Conservation (phyloP, 768 basidiomycete genomes). For the Gloeophyllum trabeum region DNA sequence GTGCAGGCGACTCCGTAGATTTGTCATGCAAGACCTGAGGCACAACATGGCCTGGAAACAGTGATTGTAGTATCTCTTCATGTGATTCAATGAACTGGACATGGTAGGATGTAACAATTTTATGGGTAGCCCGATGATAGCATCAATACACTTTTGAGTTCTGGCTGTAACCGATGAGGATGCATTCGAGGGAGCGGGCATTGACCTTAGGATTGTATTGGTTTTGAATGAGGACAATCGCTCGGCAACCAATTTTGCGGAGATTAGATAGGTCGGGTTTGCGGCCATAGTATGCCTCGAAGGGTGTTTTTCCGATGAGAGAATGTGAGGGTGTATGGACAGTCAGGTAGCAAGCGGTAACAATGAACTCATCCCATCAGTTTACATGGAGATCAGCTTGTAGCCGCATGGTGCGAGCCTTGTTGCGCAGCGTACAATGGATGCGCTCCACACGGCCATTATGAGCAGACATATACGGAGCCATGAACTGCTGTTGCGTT, state of each 20-base stretch:
- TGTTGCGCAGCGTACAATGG: conserved; percentile 15
- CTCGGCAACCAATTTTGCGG: conserved; percentile 4
- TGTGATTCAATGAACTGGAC: no score
- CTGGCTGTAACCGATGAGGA: neutral
- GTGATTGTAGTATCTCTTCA: no score
- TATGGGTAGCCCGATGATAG: neutral
- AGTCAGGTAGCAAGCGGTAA: conserved; percentile 12
- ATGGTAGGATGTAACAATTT: neutral
- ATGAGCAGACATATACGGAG: conserved; percentile 13
- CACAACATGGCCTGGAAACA: no score
- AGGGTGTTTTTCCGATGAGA: conserved; percentile 14
- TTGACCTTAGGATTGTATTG: no score
- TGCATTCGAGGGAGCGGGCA: no score
- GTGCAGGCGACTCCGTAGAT: no score
- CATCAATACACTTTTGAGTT: neutral
- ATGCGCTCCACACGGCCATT: conserved; percentile 18
- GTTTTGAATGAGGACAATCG: conserved; percentile 12
- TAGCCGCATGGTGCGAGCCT: conserved; percentile 15
- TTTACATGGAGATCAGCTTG: conserved; percentile 9
- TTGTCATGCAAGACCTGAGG: no score
- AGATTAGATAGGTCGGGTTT: conserved; percentile 16
- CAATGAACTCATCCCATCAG: conserved; percentile 19
- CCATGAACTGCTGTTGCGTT: conserved; percentile 6
- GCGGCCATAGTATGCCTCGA: conserved; percentile 10
- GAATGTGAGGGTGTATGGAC: conserved; percentile 10